Conservation (phyloP, 345 rosid genomes). For the Ceriops decandra region DNA sequence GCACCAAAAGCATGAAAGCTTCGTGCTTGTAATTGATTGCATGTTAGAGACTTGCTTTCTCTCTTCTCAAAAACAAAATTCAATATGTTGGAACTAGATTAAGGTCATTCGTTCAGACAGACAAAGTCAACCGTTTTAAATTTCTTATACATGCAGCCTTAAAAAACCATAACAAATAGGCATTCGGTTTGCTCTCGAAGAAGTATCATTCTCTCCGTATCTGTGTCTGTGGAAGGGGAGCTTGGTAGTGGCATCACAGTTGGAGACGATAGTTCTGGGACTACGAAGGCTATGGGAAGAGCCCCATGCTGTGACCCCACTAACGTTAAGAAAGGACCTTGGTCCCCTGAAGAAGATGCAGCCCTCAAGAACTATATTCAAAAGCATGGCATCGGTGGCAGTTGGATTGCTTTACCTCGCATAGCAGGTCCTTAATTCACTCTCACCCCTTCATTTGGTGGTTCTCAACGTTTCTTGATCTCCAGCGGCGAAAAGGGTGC, state of each 20-base stretch:
- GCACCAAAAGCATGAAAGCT: constrained; percentile 8
- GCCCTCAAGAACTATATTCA: constrained; percentile 29
- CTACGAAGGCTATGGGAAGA: constrained; percentile 27
- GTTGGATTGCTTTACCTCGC: constrained; percentile 36
- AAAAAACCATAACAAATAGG: background rate
- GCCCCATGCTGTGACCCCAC: constrained; percentile 37
- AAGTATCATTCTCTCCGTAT: no score
- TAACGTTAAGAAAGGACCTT: constrained; percentile 34
- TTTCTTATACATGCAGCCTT: constrained; percentile 2
- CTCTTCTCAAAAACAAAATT: no score
- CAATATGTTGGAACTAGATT: background rate
- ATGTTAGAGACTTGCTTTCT: no score
- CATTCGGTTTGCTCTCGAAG: background rate
- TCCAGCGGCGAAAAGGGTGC: background rate
- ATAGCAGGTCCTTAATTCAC: constrained; percentile 15
- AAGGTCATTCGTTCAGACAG: constrained; percentile 12
- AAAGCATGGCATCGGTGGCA: constrained; percentile 33
- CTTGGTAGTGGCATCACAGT: background rate
- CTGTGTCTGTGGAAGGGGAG: no score
- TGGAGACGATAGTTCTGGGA: background rate
- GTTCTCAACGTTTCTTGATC: background rate
- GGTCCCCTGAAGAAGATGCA: constrained; percentile 42
- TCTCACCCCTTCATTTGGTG: background rate
- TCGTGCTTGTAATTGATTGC: constrained; percentile 15
- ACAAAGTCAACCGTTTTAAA: constrained; percentile 16